These are phyloP conservation scores for Fusarium albidum DNA, from an alignment of 2,329 filamentous ascomycete species.

Conservation along the genomic window DNA sequence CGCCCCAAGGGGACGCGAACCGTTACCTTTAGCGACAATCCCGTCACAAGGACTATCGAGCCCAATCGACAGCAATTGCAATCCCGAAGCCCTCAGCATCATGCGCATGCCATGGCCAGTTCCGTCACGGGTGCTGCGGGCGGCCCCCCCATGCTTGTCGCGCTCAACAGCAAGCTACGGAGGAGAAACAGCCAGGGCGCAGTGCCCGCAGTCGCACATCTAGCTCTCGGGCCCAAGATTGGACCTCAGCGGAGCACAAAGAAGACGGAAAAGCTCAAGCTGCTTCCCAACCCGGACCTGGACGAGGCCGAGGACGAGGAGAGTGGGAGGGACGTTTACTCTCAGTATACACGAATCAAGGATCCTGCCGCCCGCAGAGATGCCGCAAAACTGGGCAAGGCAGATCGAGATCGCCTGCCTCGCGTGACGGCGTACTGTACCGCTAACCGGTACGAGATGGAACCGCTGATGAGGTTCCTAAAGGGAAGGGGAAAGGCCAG, in stretches of 20 bases:
- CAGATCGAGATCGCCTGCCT: slow-evolving; percentile 85
- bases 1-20: slow-evolving; percentile 63
- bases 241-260: slow-evolving; percentile 95
- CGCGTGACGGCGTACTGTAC: slow-evolving; percentile 97
- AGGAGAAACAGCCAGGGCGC: slow-evolving; percentile 83
- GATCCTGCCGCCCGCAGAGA: slow-evolving; percentile 92
- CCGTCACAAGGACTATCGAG: slow-evolving; percentile 68
- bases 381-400: slow-evolving; percentile 91
- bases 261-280: slow-evolving; percentile 94
- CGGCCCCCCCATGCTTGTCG: slow-evolving; percentile 71
- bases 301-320: slow-evolving; percentile 86
- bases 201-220: slow-evolving; percentile 47
- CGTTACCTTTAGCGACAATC: slow-evolving; percentile 81
- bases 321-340: slow-evolving; percentile 94
- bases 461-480: slow-evolving; percentile 87
- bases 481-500: slow-evolving; percentile 83
- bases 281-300: slow-evolving; percentile 90
- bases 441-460: slow-evolving; percentile 89
- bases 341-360: slow-evolving; percentile 97
- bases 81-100: slow-evolving; percentile 43
- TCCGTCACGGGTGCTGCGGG: slow-evolving; percentile 46
- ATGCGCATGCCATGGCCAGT: slow-evolving; percentile 22
- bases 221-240: slow-evolving; percentile 70
- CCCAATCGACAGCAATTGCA: slow-evolving; percentile 47
- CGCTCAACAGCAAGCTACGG: slow-evolving; percentile 86